These are phyloP conservation scores for Saraca asoca DNA, from an alignment of 331 rosid species.

Conservation along the genomic window DNA sequence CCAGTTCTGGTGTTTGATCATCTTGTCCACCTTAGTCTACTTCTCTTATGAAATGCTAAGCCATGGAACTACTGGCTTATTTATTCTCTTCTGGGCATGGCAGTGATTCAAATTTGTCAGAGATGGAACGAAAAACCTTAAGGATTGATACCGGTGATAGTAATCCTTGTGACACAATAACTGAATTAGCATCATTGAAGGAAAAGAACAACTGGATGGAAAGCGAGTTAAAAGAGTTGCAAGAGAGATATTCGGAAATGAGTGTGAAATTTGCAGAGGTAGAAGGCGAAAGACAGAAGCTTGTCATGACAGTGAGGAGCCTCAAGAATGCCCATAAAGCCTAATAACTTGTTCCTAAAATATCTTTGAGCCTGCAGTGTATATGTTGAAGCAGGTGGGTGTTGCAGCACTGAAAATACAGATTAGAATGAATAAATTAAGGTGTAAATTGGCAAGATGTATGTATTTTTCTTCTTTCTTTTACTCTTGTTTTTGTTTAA, in stretches of 20 bases:
- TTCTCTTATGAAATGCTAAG: too few species aligned
- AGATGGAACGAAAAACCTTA: conserved; percentile 34
- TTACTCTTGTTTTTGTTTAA: neutral
- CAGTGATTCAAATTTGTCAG: conserved; percentile 39
- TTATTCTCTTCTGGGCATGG: conserved; percentile 31
- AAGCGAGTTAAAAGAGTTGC: conserved; percentile 89
- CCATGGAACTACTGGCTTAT: neutral
- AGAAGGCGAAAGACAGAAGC: conserved; percentile 97
- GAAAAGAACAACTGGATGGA: conserved; percentile 80
- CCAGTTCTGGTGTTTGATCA: too few species aligned
- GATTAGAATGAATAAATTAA: conserved; percentile 57
- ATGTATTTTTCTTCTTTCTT: conserved; percentile 23
- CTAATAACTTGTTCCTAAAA: conserved; percentile 38
- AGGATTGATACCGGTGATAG: conserved; percentile 21
- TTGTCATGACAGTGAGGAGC: conserved; percentile 84
- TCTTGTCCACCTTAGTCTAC: too few species aligned
- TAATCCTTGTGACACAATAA: conserved; percentile 33
- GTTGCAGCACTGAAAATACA: conserved; percentile 35
- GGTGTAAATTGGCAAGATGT: conserved; percentile 45
- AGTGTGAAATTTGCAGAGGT: conserved; percentile 98
- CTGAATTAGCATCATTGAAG: conserved; percentile 57
- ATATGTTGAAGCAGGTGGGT: conserved; percentile 49
- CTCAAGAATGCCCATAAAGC: conserved; percentile 63
- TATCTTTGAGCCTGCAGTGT: conserved; percentile 45
- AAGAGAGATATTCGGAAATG: conserved; percentile 95